Conservation (phyloP, 345 rosid genomes). For the Citrus inodora region DNA sequence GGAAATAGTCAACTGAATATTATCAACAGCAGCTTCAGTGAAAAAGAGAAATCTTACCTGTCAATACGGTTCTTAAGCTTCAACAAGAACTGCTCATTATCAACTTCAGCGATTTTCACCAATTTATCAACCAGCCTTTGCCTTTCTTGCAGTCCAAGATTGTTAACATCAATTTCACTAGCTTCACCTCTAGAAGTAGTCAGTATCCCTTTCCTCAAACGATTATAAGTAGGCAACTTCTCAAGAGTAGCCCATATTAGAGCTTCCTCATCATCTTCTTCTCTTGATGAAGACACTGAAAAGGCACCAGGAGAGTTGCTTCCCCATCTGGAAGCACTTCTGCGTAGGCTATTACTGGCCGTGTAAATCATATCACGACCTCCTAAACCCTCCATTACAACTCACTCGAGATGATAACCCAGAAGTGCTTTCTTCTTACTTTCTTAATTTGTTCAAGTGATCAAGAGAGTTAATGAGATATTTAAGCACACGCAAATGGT, state of each 20-base stretch:
- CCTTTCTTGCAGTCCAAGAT: slow-evolving; percentile 24
- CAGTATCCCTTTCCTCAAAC: slow-evolving; percentile 40
- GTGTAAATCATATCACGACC: not conserved
- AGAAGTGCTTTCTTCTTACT: not conserved
- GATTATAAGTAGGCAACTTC: slow-evolving; percentile 37
- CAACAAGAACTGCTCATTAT: slow-evolving; percentile 33
- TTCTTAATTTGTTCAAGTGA: no score
- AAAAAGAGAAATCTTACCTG: slow-evolving; percentile 14
- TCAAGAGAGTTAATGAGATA: no score
- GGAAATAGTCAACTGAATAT: not conserved
- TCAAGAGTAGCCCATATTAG: slow-evolving; percentile 58
- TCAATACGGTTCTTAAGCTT: slow-evolving; percentile 32
- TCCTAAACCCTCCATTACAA: not conserved
- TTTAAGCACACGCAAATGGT: no score
- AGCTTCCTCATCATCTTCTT: slow-evolving; percentile 71
- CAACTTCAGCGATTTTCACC: slow-evolving; percentile 31
- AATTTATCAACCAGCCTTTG: slow-evolving; percentile 30
- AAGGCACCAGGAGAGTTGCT: slow-evolving; percentile 14
- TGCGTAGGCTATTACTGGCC: slow-evolving; percentile 14
- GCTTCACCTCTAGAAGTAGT: slow-evolving; percentile 16
- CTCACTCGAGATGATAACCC: not conserved
- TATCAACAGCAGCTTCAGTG: not conserved
- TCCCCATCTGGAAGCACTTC: slow-evolving; percentile 10
- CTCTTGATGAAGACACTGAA: slow-evolving; percentile 49
- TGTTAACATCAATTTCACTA: slow-evolving; percentile 16